Evolutionary conservation across 129 eudicot genomes (phyloP).

Genomic region (Helianthus tuberosus): DNA sequence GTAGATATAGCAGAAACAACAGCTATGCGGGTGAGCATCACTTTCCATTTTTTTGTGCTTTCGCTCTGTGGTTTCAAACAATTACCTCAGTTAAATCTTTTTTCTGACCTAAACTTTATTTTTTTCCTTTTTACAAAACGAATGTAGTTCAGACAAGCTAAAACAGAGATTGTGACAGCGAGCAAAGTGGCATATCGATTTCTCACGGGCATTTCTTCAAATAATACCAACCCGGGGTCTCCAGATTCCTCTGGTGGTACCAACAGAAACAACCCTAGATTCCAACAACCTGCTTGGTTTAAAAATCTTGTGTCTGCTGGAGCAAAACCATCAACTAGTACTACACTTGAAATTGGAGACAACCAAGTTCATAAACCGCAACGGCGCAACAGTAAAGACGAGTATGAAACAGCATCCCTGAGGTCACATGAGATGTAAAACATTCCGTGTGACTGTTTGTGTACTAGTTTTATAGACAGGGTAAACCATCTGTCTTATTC

Average conservation of each 20-base stretch:
- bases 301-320: constrained; percentile 75
- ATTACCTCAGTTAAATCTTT: not conserved
- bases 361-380: constrained; percentile 38
- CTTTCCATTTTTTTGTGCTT: not conserved
- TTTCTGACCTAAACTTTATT: not conserved
- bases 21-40: constrained; percentile 68
- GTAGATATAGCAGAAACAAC: constrained; percentile 97
- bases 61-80: not conserved
- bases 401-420: constrained; percentile 38
- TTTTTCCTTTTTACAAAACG: constrained; percentile 5
- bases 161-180: constrained; percentile 91
- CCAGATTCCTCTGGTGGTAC: constrained; percentile 55
- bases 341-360: constrained; percentile 52
- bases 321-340: constrained; percentile 72
- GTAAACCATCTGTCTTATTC: constrained; percentile 10
- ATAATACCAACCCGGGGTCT: constrained; percentile 37
- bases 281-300: constrained; percentile 84
- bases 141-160: constrained; percentile 89
- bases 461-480: constrained; percentile 25
- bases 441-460: constrained; percentile 22
- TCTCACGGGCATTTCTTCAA: constrained; percentile 68
- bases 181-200: constrained; percentile 95
- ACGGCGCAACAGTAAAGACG: constrained; percentile 35
- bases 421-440: constrained; percentile 34
- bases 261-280: constrained; percentile 52